Conservation (phyloP, 768 basidiomycete species). For the Tricholoma saponaceum region DNA sequence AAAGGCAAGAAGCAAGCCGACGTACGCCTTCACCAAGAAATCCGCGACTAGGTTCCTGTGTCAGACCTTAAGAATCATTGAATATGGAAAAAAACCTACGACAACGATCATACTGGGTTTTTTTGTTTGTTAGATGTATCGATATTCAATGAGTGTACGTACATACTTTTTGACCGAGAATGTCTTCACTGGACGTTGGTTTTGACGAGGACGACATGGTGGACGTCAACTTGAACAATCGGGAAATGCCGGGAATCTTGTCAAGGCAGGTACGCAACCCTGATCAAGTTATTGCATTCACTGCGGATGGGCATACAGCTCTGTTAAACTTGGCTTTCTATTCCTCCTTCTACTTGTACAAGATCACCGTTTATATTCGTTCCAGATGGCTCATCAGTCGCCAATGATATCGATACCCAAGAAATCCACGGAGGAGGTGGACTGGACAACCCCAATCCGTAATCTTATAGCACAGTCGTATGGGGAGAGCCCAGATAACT, state of each 20-base stretch:
- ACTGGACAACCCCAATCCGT: constrained; percentile 89
- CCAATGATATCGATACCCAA: constrained; percentile 90
- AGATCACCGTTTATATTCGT: not conserved
- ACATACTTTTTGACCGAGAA: constrained; percentile 84
- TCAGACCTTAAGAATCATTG: not conserved
- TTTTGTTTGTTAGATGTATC: constrained; percentile 13
- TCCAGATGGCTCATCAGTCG: constrained; percentile 69
- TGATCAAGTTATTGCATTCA: not conserved
- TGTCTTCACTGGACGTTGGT: constrained; percentile 83
- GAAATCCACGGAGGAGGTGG: constrained; percentile 95
- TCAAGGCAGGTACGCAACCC: no score
- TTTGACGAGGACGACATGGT: constrained; percentile 51
- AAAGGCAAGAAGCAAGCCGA: constrained; percentile 7
- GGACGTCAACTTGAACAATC: constrained; percentile 12
- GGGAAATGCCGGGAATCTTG: constrained; percentile 27
- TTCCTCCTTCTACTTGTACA: not conserved
- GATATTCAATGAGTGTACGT: not conserved
- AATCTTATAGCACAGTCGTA: constrained; percentile 87
- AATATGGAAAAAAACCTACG: constrained; percentile 43
- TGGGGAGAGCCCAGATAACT: constrained; percentile 89
- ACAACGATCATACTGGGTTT: constrained; percentile 76
- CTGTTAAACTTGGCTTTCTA: not conserved
- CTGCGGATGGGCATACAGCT: not conserved
- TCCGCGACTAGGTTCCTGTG: constrained; percentile 58
- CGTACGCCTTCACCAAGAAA: constrained; percentile 82